Base-by-base conservation (phyloP, 768 basidiomycete genomes). In the Leccinum variicolor region DNA sequence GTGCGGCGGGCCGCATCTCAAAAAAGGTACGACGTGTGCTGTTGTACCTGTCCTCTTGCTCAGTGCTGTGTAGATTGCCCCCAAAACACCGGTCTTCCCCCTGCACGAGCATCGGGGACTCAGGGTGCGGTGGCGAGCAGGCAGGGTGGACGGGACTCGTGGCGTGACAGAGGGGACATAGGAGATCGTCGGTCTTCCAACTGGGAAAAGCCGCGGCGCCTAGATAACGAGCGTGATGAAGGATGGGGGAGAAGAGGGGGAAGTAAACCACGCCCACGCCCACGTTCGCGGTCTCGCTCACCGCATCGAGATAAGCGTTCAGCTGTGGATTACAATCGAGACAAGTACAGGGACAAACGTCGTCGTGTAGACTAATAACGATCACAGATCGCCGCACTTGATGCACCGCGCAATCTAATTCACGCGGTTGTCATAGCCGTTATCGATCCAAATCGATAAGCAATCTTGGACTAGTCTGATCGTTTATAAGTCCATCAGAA, bases 1-100 rank as follows among this genome's bases (percentile, higher is more conserved):
- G 34, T 99, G 97, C 69, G 96, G 96, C 6, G 95, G 95, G 0
- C 89, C 92, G 6, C 96, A 98, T 78, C 75, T 96, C 33, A 94
- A 92, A 71, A 92, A 89, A 81, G 94, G 94, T 90, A 59, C 23
- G 70, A 45, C 25, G 41, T 19, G 11, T 3, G 10, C 11, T 21
- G 45, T 17, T 34, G 6, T 52, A 36, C 19, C 17, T 5, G 14
- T 52, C 21, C 4, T 46, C 68, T 58, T 43, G 45, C 56, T 64
- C 14, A 59, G 9, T 21, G n/a, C 4, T 47, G 26, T 45, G 33
- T 14, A 83, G 81, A 83, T 58, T 83, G 81, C 61, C 81, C 81
- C 39, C 79, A 82, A 69, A 82, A 79, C 50, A 75, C 73, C 15
- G 77, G 74, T n/a, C 72, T 74, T 69, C 51, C 70, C 66, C 49